A percentile compares a stretch with the other conserved stretches of the same genome.
Evolutionary conservation across 805 yeast species (phyloP).

Genomic region (Zygoascus ofunaensis): DNA sequence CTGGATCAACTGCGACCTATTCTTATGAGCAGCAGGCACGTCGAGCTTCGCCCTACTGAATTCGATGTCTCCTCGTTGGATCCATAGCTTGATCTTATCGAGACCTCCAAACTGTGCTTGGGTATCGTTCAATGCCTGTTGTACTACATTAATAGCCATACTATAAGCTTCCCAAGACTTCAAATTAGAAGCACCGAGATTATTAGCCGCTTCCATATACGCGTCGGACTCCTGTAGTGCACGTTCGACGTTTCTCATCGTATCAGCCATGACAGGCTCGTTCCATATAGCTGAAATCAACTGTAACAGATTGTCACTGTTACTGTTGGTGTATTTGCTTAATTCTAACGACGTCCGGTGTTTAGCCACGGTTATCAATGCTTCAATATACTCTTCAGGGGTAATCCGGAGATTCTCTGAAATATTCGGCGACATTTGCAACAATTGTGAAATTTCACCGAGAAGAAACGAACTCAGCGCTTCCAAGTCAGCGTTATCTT

Average conservation of each 20-base stretch:
- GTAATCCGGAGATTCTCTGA: background rate
- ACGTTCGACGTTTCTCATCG: conserved; percentile 7
- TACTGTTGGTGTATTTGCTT: background rate
- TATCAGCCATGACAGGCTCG: background rate
- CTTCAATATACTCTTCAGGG: conserved; percentile 1
- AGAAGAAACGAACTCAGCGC: background rate
- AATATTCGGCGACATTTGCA: background rate
- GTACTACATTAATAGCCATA: background rate
- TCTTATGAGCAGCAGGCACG: conserved; percentile 15
- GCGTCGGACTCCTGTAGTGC: conserved; percentile 21
- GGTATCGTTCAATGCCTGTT: background rate
- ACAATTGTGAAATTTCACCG: background rate
- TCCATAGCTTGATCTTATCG: conserved; percentile 13
- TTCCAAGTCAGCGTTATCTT: background rate
- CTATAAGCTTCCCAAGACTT: background rate
- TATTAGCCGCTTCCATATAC: conserved; percentile 14
- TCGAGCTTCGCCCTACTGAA: conserved; percentile 16
- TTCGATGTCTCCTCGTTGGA: conserved; percentile 21
- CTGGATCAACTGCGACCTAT: conserved; percentile 14
- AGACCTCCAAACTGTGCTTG: background rate
- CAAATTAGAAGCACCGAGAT: background rate
- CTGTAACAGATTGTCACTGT: background rate
- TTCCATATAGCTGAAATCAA: conserved; percentile 5
- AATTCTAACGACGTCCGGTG: conserved; percentile 1
- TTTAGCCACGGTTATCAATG: conserved; percentile 9